Percentiles rank a stretch among this genome's conserved stretches.
These are phyloP conservation scores for Fibroporia radiculosa DNA, from an alignment of 768 basidiomycete genomes.

Conservation along the genomic window DNA sequence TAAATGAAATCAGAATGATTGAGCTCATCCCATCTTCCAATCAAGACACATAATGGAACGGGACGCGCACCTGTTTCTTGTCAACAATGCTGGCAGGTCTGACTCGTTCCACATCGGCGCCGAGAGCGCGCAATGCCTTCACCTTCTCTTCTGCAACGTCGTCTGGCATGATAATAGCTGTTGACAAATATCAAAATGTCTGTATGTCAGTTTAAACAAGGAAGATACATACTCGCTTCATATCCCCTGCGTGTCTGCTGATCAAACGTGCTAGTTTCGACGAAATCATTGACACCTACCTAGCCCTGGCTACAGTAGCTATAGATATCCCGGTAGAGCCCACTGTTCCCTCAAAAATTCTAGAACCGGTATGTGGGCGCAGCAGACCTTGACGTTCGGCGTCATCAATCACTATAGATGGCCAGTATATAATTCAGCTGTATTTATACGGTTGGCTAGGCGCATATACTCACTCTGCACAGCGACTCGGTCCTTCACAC, in stretches of 20 bases:
- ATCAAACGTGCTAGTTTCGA: neutral
- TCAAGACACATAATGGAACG: conserved; percentile 3
- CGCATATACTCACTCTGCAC: conserved; percentile 55
- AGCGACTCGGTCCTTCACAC: conserved; percentile 97
- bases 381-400: conserved; percentile 81
- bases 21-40: neutral
- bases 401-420: conserved; percentile 82
- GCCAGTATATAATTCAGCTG: too few species aligned
- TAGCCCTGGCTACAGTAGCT: conserved; percentile 84
- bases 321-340: conserved; percentile 96
- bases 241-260: conserved; percentile 60
- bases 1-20: too few species aligned
- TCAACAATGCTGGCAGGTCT: conserved; percentile 96
- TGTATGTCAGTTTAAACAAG: neutral
- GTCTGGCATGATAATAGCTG: conserved; percentile 89
- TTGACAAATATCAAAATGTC: neutral
- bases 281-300: conserved; percentile 39
- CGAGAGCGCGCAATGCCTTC: conserved; percentile 71
- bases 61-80: conserved; percentile 71
- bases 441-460: too few species aligned
- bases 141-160: conserved; percentile 91
- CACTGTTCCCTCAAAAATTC: conserved; percentile 96
- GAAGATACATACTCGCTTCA: conserved; percentile 54
- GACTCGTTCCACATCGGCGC: conserved; percentile 84
- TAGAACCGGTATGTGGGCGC: conserved; percentile 79